Evolutionary conservation across 2,329 filamentous ascomycete genomes (phyloP), one percentile per base, ranked within the genome.

Genomic region (Aspergillus tamarii): DNA sequence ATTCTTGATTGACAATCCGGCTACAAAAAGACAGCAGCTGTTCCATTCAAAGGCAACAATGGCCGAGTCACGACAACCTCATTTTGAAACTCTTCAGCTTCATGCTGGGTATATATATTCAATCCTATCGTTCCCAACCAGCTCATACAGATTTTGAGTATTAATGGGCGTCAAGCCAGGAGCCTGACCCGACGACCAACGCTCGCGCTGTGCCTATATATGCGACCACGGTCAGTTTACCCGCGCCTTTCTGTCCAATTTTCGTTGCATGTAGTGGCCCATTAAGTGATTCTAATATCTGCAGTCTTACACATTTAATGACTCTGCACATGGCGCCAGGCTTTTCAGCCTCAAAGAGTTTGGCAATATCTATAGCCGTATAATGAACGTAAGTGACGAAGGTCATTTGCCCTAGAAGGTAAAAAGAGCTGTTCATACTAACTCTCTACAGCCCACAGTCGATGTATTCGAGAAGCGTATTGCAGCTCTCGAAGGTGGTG

Each of bases 401-500:
- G 16, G 1, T 12, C 10, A 63, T 23, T 63, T 59, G 4, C 28
- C 28, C 34, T 21, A 6, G n/a, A 23, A 26, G 32, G 16, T 32
- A 12, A 8, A 8, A 41, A 19, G 21, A 30, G 34, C 23, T 30
- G 19, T 3, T 11, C 7, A 45, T 16, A 7, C 34, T 23, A 46
- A 30, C 12, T 21, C 9, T 4, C 12, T 39, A 26, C 46, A 93
- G 90, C 94, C 94, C 2, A 98, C 94, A 0, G 91, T 94, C 70
- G 94, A 96, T 79, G 94, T 98, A 32, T 94, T 99, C 68, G 95
- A 99, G 82, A 96, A 97, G 84, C 89, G 94, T 65, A 91, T 97
- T 57, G 94, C 94, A n/a, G 94, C 94, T 16, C 88, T 98, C 5
- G 95, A 99, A 81, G 94, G 94, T 36, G 95, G 95, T 73, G 88